Evolutionary conservation across 331 rosid genomes (phyloP), one percentile per base, ranked within the genome.

Genomic region (Pyrus hybrid): DNA sequence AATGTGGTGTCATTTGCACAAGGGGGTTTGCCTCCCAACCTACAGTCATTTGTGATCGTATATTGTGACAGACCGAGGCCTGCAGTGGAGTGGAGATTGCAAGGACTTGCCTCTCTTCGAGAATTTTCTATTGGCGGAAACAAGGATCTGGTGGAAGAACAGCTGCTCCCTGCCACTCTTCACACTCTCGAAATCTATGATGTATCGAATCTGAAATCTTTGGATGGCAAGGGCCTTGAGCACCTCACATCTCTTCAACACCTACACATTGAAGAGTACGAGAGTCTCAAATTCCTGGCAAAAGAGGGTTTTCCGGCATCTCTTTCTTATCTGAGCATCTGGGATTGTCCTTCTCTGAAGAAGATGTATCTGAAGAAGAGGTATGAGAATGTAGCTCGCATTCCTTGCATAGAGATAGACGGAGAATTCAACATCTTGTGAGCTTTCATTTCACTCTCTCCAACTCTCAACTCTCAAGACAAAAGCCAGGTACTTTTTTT

Each of bases 241-340:
- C 62, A 56, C 62, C 62, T 56, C 62, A 56, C 62, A 8, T 56
- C 62, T 56, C 62, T 56, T 56, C 62, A 56, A 56, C 2, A 56
- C 0, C 22, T 56, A n/a, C 0, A 18, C 1, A 56, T n/a, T 56
- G 0, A 0, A 2, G 1, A 0, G 0, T 56, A 6, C 9, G 0
- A 18, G 1, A n/a, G 26, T 8, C 14, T 56, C 62, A 7, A 56
- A 56, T 56, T 56, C 62, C 62, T 56, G 25, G 5, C 26, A 56
- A 9, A 56, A 8, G 62, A 56, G 58, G 22, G 58, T 18, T 53
- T 53, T 0, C 58, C 10, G 58, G 21, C 8, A 16, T 53, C 62
- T 4, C 62, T 18, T 9, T n/a, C 13, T 56, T n/a, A n/a, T 8
- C 62, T 21, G 14, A 1, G 11, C 12, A 56, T n/a, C 62, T 0